phyloP scores from a whole-genome alignment of 2,329 filamentous ascomycete genomes.

The Fusarium sp. region DNA sequence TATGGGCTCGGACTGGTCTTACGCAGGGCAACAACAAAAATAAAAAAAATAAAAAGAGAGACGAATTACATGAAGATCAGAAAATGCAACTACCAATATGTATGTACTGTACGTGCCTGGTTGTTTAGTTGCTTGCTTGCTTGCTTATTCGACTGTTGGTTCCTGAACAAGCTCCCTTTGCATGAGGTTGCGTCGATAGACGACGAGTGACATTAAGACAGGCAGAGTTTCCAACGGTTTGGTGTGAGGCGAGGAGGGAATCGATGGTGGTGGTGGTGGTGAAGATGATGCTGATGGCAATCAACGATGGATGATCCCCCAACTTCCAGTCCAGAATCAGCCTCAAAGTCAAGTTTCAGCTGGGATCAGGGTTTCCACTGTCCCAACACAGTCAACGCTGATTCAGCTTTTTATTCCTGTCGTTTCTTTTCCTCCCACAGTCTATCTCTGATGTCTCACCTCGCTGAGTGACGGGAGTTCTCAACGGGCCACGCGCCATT shows the following conservation, averaged over 20 bases:
- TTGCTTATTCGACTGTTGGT: constrained; percentile 12
- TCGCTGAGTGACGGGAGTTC: neutral
- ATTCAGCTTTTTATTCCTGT: neutral
- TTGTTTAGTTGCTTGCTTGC: neutral
- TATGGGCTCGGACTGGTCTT: constrained; percentile 6
- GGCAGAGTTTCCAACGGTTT: neutral
- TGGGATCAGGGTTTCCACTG: constrained; percentile 5
- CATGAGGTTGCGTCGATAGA: constrained; percentile 35
- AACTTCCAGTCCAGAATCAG: constrained; percentile 25
- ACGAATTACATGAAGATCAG: neutral
- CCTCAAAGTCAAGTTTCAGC: constrained; percentile 40
- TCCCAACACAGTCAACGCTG: constrained; percentile 1
- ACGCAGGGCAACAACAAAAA: too few relatives aligned
- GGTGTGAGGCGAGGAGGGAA: neutral
- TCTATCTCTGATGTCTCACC: too few relatives aligned
- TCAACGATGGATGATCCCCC: neutral
- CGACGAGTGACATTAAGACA: constrained; percentile 6
- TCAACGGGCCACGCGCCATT: constrained; percentile 48
- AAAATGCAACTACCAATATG: constrained; percentile 21
- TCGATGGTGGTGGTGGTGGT: neutral
- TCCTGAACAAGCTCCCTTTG: constrained; percentile 29
- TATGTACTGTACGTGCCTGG: neutral
- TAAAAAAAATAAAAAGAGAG: neutral
- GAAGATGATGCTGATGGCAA: constrained; percentile 3
- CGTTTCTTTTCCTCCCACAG: too few relatives aligned